These are phyloP conservation scores for Podospora pseudocomata DNA, from an alignment of 495 filamentous ascomycete genomes.

Conservation along the genomic window DNA sequence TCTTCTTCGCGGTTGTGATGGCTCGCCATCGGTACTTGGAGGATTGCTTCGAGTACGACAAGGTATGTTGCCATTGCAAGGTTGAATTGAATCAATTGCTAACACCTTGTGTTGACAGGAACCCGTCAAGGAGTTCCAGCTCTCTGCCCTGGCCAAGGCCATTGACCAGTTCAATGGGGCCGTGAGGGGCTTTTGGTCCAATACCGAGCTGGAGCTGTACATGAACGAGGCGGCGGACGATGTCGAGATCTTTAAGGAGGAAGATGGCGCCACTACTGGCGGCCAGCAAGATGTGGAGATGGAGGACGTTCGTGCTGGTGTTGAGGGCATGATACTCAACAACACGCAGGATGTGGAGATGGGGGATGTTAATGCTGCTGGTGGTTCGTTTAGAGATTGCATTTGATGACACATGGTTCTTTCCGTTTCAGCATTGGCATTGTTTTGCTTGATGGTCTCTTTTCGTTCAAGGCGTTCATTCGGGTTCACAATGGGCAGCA, in stretches of 20 bases:
- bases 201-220: background rate
- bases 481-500: too few species aligned
- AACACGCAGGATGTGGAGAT: background rate
- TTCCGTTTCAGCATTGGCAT: too few species aligned
- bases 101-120: background rate
- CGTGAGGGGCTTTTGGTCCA: background rate
- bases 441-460: too few species aligned
- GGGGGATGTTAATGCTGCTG: background rate
- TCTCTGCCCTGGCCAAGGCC: background rate
- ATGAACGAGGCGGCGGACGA: background rate
- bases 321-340: background rate
- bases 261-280: background rate
- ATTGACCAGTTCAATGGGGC: background rate
- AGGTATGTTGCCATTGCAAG: background rate
- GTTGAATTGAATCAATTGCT: background rate
- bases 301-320: background rate
- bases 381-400: background rate
- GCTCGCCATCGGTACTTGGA: background rate
- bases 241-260: background rate
- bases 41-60: background rate
- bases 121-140: background rate
- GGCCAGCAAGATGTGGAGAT: background rate
- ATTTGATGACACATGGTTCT: too few species aligned
- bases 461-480: too few species aligned
- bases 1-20: background rate